These are phyloP conservation scores for Rhizopogon salebrosus DNA, from an alignment of 768 basidiomycete genomes.

Conservation along the genomic window DNA sequence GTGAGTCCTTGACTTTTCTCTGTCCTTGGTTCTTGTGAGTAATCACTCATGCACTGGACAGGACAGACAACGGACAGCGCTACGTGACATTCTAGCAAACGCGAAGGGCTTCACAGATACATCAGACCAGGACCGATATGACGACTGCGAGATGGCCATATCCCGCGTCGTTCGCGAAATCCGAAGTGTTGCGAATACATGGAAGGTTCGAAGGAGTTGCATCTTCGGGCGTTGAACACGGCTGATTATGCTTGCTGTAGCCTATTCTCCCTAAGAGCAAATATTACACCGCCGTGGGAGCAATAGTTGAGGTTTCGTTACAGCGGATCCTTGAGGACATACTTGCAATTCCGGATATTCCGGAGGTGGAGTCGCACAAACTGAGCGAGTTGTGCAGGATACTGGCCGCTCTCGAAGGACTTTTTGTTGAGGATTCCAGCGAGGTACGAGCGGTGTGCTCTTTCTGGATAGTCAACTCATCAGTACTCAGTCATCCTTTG, in stretches of 20 bases:
- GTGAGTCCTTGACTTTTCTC: conserved; percentile 36
- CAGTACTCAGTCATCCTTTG: conserved; percentile 56
- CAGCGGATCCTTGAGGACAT: conserved; percentile 67
- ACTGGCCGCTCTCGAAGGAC: conserved; percentile 70
- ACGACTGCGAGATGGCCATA: conserved; percentile 69
- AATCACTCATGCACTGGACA: conserved; percentile 3
- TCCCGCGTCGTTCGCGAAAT: conserved; percentile 59
- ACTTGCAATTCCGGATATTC: conserved; percentile 76
- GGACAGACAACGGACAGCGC: conserved; percentile 17
- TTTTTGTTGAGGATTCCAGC: conserved; percentile 66
- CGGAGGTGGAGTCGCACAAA: conserved; percentile 79
- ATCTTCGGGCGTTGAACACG: not conserved
- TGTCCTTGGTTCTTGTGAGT: not conserved
- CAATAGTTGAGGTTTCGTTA: conserved; percentile 63
- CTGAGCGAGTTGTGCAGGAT: conserved; percentile 80
- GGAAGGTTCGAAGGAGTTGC: conserved; percentile 55
- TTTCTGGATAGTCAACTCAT: conserved; percentile 1
- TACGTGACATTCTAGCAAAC: conserved; percentile 41
- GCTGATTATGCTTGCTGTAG: conserved; percentile 31
- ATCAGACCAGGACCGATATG: conserved; percentile 67
- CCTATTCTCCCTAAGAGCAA: conserved; percentile 62
- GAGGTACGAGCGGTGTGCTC: conserved; percentile 36
- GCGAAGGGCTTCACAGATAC: conserved; percentile 67
- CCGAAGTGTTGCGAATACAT: conserved; percentile 53
- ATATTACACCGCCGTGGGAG: conserved; percentile 69